Percentiles rank a stretch among this genome's conserved stretches.
phyloP scores from a whole-genome alignment of 1,284 basidiomycete species.

The Heterobasidion annosum region DNA sequence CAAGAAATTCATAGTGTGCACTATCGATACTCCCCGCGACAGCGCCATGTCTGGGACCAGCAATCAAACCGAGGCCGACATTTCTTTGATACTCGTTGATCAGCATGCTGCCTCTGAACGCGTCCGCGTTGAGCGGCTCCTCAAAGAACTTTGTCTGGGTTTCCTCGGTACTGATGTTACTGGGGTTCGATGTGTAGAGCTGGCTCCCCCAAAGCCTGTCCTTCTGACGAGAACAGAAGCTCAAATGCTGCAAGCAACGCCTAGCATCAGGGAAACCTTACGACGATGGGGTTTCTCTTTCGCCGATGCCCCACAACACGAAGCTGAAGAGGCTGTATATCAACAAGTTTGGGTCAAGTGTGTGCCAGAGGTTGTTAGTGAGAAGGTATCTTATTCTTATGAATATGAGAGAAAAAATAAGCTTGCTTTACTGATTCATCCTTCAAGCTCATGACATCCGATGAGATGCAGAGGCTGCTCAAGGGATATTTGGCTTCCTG shows the following conservation, averaged over 20 bases:
- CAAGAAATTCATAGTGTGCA: constrained; percentile 47
- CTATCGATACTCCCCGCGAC: constrained; percentile 12
- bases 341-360: constrained; percentile 46
- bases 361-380: constrained; percentile 56
- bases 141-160: constrained; percentile 59
- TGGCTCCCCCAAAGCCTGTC: constrained; percentile 46
- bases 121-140: constrained; percentile 77
- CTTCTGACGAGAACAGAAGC: constrained; percentile 60
- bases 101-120: constrained; percentile 96
- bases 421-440: background rate
- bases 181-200: constrained; percentile 25
- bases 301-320: constrained; percentile 16
- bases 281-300: constrained; percentile 63
- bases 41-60: constrained; percentile 8
- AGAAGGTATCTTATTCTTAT: constrained; percentile 45
- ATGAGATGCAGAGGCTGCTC: constrained; percentile 60
- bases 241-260: constrained; percentile 31
- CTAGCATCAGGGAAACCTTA: constrained; percentile 39
- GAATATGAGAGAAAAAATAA: background rate
- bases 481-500: constrained; percentile 52
- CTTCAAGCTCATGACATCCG: constrained; percentile 47
- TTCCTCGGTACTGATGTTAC: constrained; percentile 36
- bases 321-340: constrained; percentile 30
- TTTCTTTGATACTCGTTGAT: constrained; percentile 73
- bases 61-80: background rate